Base-by-base conservation (phyloP, 257 asterid species). In the Anisodus acutangulus region DNA sequence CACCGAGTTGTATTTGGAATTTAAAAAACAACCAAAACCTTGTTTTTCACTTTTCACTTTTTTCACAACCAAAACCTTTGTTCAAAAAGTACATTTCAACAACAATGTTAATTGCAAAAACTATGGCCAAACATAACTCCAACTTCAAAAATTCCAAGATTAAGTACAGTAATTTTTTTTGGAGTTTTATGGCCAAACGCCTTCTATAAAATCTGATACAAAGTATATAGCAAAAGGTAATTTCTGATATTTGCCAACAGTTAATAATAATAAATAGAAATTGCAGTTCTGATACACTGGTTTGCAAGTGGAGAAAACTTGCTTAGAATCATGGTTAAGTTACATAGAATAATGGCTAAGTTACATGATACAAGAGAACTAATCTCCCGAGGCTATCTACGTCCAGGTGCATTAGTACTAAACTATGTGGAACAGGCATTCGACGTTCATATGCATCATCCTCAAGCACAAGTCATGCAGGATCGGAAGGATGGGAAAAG, bases 291-390 rank as follows among this genome's bases (percentile, higher is more conserved):
- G 63, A 57, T 76, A 49, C 81, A 76, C 64, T 76, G 26, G 47
- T 26, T 76, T 76, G 64, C 81, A 53, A 53, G 64, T 76, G 22
- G 81, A 76, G 81, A 22, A 26, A 35, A 76, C 81, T 53, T 76
- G 81, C 64, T 76, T 22, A 53, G 26, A 76, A 51, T 76, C 53
- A 82, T 64, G 49, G 74, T 22, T 0, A 22, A 22, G 26, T 22
- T 22, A 22, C 26, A 22, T 22, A 22, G 26, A 22, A 22, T 22
- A 22, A 22, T 22, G 26, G 0, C 43, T 45, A 41, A 47, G 63
- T 82, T 35, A 68, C 68, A 47, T n/a, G 49, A 53, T 76, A 76
- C 80, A 26, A 68, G 84, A 70, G 59, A 82, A 66, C 66, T 69
- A 11, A 54, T 69, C n/a, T 47, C 79, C 31, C 41, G 54, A 37